Percentiles rank a stretch among this genome's conserved stretches.
Conservation (phyloP, 2,329 filamentous ascomycete genomes). For the Neonectria faginata region DNA sequence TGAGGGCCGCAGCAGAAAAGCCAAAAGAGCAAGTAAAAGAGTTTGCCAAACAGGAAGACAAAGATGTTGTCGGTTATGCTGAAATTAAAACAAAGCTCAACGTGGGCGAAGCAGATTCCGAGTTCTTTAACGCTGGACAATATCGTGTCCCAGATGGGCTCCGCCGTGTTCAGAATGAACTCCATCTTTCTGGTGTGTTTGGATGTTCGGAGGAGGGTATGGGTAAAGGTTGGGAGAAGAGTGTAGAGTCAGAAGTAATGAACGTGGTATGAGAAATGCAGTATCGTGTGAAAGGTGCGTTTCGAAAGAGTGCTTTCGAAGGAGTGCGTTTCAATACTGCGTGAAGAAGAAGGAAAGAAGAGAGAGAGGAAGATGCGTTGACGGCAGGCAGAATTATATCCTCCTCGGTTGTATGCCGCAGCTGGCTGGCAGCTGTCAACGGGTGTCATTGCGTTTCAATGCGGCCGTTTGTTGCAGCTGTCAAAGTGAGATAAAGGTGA, state of each 20-base stretch:
- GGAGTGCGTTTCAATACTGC: background rate
- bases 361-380: background rate
- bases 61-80: slow-evolving; percentile 29
- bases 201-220: background rate
- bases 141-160: background rate
- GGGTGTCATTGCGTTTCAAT: background rate
- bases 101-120: background rate
- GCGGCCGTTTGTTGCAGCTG: background rate
- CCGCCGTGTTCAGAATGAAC: background rate
- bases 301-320: background rate
- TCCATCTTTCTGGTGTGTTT: background rate
- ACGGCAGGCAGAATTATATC: background rate
- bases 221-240: background rate
- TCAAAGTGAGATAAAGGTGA: background rate
- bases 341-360: background rate
- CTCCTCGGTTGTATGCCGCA: background rate
- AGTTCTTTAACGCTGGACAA: background rate
- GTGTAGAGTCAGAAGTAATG: background rate
- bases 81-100: slow-evolving; percentile 10
- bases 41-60: slow-evolving; percentile 10
- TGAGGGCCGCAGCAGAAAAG: background rate
- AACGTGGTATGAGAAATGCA: background rate
- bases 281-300: background rate
- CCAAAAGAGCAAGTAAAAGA: slow-evolving; percentile 1
- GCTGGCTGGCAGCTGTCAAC: background rate